phyloP scores from a whole-genome alignment of 306 rosid species.

The Lathyrus oleraceus region DNA sequence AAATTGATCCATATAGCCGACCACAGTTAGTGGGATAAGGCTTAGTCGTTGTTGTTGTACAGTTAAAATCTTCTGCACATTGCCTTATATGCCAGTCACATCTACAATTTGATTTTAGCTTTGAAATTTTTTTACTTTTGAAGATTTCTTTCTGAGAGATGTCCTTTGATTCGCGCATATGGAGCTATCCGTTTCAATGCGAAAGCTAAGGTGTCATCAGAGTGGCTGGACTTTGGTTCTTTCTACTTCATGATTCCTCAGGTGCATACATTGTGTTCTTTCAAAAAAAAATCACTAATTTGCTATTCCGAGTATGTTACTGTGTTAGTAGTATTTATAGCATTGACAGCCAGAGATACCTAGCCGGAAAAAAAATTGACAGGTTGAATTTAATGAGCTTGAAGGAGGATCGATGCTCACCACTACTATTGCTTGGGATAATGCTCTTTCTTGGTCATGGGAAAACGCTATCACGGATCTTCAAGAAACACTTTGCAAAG shows the following conservation, averaged over 20 bases:
- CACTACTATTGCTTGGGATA: constrained; percentile 86
- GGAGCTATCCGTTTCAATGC: constrained; percentile 91
- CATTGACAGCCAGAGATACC: constrained; percentile 62
- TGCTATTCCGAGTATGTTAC: constrained; percentile 21
- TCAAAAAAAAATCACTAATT: constrained; percentile 38
- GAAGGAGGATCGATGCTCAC: constrained; percentile 82
- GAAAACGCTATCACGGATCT: constrained; percentile 63
- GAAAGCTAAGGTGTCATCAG: constrained; percentile 63
- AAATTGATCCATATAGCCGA: no score
- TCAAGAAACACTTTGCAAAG: constrained; percentile 69
- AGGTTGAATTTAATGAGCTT: constrained; percentile 96
- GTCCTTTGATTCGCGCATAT: constrained; percentile 87
- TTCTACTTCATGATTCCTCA: constrained; percentile 95
- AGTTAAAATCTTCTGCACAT: neutral
- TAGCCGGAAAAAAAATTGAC: constrained; percentile 52
- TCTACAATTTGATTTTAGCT: neutral
- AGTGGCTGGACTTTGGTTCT: constrained; percentile 83
- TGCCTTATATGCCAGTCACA: neutral
- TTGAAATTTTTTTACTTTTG: constrained; percentile 6
- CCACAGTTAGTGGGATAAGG: no score
- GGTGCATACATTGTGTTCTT: constrained; percentile 54
- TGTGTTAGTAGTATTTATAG: constrained; percentile 53
- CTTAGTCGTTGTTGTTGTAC: no score
- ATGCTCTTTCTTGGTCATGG: constrained; percentile 73
- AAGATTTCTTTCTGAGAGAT: constrained; percentile 79